A percentile compares a stretch with the other conserved stretches of the same genome.
phyloP scores from a whole-genome alignment of 202 grass and related monocot genomes.

The Alloteropsis angusta region DNA sequence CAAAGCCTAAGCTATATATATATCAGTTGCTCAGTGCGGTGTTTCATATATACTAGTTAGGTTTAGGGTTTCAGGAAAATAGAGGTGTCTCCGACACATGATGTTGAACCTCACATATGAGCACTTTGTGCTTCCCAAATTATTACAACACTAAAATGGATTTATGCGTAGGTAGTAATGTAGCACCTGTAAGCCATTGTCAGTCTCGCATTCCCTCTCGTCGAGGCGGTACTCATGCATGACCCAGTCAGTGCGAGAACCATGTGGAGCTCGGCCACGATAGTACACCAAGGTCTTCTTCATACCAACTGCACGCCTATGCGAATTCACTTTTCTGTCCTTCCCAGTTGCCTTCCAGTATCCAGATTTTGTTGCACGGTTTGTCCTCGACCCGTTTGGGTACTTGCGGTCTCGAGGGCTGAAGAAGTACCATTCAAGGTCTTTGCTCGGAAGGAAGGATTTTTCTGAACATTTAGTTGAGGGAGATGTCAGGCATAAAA shows the following conservation, averaged over 20 bases:
- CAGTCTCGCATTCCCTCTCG: slow-evolving; percentile 75
- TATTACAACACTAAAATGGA: neutral
- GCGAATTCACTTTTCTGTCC: slow-evolving; percentile 74
- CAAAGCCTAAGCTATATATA: neutral
- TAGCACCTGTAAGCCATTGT: slow-evolving; percentile 72
- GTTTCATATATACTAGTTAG: neutral
- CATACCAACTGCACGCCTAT: slow-evolving; percentile 62
- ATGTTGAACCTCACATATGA: neutral
- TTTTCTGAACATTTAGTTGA: slow-evolving; percentile 51
- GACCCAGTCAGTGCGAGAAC: slow-evolving; percentile 83
- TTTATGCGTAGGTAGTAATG: neutral
- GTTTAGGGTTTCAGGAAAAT: slow-evolving; percentile 9
- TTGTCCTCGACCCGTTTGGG: slow-evolving; percentile 90
- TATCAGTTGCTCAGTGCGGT: neutral
- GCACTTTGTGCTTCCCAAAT: neutral
- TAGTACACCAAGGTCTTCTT: slow-evolving; percentile 99
- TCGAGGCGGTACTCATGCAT: slow-evolving; percentile 98
- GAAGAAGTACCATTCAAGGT: slow-evolving; percentile 99
- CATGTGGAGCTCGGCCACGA: slow-evolving; percentile 73
- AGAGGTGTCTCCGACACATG: neutral
- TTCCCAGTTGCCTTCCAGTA: slow-evolving; percentile 99
- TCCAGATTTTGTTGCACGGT: slow-evolving; percentile 83
- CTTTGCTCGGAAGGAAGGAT: slow-evolving; percentile 94
- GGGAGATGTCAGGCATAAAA: neutral
- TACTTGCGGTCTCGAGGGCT: slow-evolving; percentile 95